Percentiles rank a stretch among this genome's conserved stretches.
Conservation (phyloP, 257 asterid species). For the Jaltomata sinuosa region DNA sequence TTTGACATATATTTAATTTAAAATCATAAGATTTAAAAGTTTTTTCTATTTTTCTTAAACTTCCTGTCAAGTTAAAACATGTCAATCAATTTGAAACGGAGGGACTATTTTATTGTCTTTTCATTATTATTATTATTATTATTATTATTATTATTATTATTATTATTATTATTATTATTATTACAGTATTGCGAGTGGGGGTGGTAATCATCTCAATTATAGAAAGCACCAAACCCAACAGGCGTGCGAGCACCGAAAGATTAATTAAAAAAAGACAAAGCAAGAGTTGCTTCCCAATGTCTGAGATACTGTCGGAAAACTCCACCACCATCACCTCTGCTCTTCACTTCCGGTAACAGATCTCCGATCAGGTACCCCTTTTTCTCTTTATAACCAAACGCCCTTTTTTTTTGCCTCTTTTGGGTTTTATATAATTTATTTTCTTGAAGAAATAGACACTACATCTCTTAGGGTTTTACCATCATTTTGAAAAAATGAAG, state of each 20-base stretch:
- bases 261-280: neutral
- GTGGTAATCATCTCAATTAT: neutral
- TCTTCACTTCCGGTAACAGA: neutral
- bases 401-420: neutral
- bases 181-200: neutral
- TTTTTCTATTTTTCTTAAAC: no score
- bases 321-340: neutral
- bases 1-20: no score
- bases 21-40: no score
- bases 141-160: no score
- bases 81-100: no score
- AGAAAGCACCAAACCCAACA: neutral
- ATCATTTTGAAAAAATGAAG: neutral
- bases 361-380: neutral
- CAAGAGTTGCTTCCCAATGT: neutral
- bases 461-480: neutral
- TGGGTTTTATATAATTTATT: neutral
- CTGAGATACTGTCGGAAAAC: neutral
- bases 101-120: no score
- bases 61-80: no score
- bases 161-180: no score
- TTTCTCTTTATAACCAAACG: neutral
- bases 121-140: no score
- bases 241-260: neutral
- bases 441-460: neutral